Evolutionary conservation across 2,329 filamentous ascomycete genomes (phyloP).

Genomic region (Pseudogymnoascus sp.): DNA sequence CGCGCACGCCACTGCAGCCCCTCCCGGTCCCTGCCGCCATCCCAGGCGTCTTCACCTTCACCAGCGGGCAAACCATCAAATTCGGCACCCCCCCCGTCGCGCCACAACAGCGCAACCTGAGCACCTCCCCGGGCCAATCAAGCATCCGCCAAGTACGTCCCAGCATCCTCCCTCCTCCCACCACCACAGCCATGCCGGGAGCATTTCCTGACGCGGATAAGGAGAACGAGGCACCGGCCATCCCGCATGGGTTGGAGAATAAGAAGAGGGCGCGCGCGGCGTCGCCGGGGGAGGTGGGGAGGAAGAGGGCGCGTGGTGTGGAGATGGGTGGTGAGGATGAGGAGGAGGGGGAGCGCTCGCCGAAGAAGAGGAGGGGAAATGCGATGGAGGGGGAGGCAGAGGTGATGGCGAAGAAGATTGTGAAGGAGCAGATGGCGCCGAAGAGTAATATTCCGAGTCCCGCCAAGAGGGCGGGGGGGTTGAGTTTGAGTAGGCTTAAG

Average conservation of each 20-base stretch:
- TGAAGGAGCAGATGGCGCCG: slow-evolving; percentile 21
- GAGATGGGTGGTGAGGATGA: slow-evolving; percentile 39
- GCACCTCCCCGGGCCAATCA: slow-evolving; percentile 47
- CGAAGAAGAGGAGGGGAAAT: slow-evolving; percentile 47
- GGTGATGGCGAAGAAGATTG: slow-evolving; percentile 24
- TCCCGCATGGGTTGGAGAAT: slow-evolving; percentile 54
- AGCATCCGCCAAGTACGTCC: slow-evolving; percentile 51
- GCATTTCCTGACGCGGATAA: slow-evolving; percentile 44
- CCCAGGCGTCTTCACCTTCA: slow-evolving; percentile 55
- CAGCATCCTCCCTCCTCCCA: slow-evolving; percentile 34
- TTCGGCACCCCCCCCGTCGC: slow-evolving; percentile 39
- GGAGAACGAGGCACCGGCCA: slow-evolving; percentile 40
- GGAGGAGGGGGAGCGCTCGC: slow-evolving; percentile 29
- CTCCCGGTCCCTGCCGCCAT: slow-evolving; percentile 17
- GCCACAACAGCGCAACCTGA: slow-evolving; percentile 39
- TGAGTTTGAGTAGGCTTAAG: slow-evolving; percentile 52
- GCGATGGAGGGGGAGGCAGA: slow-evolving; percentile 24
- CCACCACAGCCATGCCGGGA: slow-evolving; percentile 41
- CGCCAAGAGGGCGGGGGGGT: slow-evolving; percentile 33
- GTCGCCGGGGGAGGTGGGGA: slow-evolving; percentile 47
- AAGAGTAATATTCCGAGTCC: slow-evolving; percentile 34
- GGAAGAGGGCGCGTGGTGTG: slow-evolving; percentile 38
- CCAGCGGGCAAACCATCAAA: slow-evolving; percentile 55
- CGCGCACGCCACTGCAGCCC: slow-evolving; percentile 24
- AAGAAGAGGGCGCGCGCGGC: slow-evolving; percentile 56